Conservation (phyloP, 2,329 filamentous ascomycete species). For the Macroventuria anomochaeta region DNA sequence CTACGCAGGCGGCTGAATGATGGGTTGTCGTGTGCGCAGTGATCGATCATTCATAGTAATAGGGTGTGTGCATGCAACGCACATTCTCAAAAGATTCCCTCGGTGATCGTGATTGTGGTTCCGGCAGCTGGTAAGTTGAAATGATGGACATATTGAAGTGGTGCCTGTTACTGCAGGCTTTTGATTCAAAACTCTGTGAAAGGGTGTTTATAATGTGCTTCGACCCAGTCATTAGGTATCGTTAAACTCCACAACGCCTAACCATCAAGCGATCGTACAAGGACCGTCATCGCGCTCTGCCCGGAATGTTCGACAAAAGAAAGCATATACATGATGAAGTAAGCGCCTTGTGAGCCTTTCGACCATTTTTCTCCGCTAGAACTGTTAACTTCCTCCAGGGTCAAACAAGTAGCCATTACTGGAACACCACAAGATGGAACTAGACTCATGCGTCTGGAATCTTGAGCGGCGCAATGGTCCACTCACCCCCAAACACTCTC, state of each 20-base stretch:
- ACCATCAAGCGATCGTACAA: neutral
- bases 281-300: neutral
- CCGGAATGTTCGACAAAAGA: neutral
- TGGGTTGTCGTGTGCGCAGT: neutral
- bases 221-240: neutral
- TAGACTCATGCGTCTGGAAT: slow-evolving; percentile 31
- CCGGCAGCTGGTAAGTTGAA: neutral
- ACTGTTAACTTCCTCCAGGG: no score
- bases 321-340: neutral
- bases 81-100: neutral
- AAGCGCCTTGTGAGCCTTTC: neutral
- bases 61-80: neutral
- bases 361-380: no score
- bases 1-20: slow-evolving; percentile 7
- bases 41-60: neutral
- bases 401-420: no score
- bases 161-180: neutral
- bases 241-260: neutral
- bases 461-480: slow-evolving; percentile 34
- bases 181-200: neutral
- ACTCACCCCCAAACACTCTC: slow-evolving; percentile 33
- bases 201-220: neutral
- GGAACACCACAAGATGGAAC: no score
- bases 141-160: neutral
- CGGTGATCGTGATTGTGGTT: neutral